Percentiles rank a stretch among this genome's conserved stretches.
Conservation (phyloP, 805 yeast species). For the Nakazawaea ishiwadae region DNA sequence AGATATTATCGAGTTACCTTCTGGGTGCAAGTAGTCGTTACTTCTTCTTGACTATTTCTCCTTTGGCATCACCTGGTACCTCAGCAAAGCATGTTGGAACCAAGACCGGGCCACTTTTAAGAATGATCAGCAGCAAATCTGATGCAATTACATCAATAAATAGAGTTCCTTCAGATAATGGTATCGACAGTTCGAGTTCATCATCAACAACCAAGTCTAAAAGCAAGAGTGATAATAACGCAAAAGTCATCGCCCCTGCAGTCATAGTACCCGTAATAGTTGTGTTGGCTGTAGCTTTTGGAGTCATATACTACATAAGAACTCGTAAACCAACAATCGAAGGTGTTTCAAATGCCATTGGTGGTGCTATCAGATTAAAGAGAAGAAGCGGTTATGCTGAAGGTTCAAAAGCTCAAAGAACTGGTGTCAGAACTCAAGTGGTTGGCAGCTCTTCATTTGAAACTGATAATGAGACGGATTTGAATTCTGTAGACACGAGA, state of each 20-base stretch:
- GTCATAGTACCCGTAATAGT: slow-evolving; percentile 38
- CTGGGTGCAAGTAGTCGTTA: slow-evolving; percentile 25
- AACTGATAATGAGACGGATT: slow-evolving; percentile 6
- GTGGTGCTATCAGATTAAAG: slow-evolving; percentile 9
- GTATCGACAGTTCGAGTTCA: slow-evolving; percentile 17
- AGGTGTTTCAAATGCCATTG: not conserved
- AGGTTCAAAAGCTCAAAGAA: slow-evolving; percentile 10
- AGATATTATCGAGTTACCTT: slow-evolving; percentile 24
- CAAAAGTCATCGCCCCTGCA: slow-evolving; percentile 34
- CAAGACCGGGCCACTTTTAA: slow-evolving; percentile 33
- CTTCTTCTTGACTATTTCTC: slow-evolving; percentile 34
- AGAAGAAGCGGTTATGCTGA: slow-evolving; percentile 7
- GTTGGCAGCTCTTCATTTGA: no score
- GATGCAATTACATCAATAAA: slow-evolving; percentile 27
- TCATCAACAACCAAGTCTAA: no score
- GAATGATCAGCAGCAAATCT: slow-evolving; percentile 26
- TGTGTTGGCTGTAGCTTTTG: slow-evolving; percentile 23
- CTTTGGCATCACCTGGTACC: slow-evolving; percentile 29
- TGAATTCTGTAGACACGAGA: no score
- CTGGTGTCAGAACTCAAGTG: slow-evolving; percentile 4
- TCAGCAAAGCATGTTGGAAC: slow-evolving; percentile 34
- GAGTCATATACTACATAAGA: slow-evolving; percentile 27
- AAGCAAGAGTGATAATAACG: slow-evolving; percentile 11
- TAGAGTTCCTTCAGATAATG: slow-evolving; percentile 38
- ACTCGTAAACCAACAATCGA: slow-evolving; percentile 9